Evolutionary conservation across 1,139 yeast genomes (phyloP), one percentile per base, ranked within the genome.

Genomic region (Taphrina confusa): DNA sequence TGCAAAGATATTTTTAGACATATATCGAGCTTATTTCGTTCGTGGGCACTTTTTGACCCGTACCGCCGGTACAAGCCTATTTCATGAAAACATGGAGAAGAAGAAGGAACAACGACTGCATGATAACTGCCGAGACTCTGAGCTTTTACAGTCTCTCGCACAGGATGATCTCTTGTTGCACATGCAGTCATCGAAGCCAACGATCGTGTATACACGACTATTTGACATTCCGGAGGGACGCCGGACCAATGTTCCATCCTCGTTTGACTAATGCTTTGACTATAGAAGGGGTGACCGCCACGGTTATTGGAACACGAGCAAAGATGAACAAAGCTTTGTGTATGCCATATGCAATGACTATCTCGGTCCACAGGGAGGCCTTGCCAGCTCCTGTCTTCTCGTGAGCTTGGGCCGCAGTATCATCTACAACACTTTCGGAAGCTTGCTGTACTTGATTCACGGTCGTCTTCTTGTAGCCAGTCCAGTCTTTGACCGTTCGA

Each of bases 281-380:
- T 1, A 89, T 79, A 3, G 82, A 72, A 1, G 98, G 99, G 0
- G 97, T 90, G 18, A 91, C 80, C 4, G 96, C 96, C 0, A 97
- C 97, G 0, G 97, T 85, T 42, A 90, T 73, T 11, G 99, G 98
- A 6, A 92, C 75, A 66, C 99, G 80, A 45, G 89, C 79, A 66
- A 92, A 82, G 11, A 85, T 80, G 45, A 82, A 73, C 64, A 91
- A 78, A 4, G 94, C 82, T 75, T 94, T 92, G 76, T 92, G 98
- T 58, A 92, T 76, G 3, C 96, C 96, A 71, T 92, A 92, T 0
- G 98, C 98, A 65, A 94, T 80, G 18, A 89, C 84, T 67, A 89
- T 82, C 72, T 92, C 97, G 0, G 90, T 82, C 70, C 66, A 57
- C 30, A 56, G 25, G 4, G 47, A 59, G 52, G 46, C 47, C 51